phyloP scores from a whole-genome alignment of 2,329 filamentous ascomycete genomes.

The Fonsecaea nubica region DNA sequence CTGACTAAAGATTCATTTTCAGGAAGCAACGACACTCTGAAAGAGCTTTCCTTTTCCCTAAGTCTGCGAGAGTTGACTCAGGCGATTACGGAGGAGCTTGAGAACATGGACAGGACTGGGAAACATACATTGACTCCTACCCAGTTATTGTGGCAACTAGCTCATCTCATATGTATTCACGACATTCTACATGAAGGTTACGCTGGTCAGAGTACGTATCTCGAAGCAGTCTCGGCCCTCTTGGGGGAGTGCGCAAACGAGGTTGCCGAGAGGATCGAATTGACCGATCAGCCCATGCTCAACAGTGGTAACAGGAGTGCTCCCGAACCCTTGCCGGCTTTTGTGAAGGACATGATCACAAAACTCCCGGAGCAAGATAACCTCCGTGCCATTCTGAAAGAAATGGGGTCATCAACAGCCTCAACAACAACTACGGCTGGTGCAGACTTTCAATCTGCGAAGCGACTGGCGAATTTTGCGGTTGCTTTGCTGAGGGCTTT shows the following conservation, averaged over 20 bases:
- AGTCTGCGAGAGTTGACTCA: slow-evolving; percentile 22
- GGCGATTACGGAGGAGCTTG: slow-evolving; percentile 26
- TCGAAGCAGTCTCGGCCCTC: slow-evolving; percentile 62
- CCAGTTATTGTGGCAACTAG: slow-evolving; percentile 62
- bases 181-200: slow-evolving; percentile 45
- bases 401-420: slow-evolving; percentile 32
- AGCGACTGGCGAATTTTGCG: slow-evolving; percentile 82
- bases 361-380: slow-evolving; percentile 56
- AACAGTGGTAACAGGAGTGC: slow-evolving; percentile 26
- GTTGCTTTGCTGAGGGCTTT: slow-evolving; percentile 86
- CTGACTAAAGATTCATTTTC: slow-evolving; percentile 26
- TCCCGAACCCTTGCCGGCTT: slow-evolving; percentile 52
- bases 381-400: slow-evolving; percentile 30
- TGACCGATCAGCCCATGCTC: slow-evolving; percentile 39
- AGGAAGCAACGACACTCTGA: slow-evolving; percentile 15
- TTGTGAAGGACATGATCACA: slow-evolving; percentile 70
- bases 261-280: slow-evolving; percentile 59
- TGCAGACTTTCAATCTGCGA: slow-evolving; percentile 64
- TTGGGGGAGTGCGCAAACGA: slow-evolving; percentile 63
- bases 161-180: slow-evolving; percentile 66
- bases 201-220: slow-evolving; percentile 57
- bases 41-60: slow-evolving; percentile 22
- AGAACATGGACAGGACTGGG: slow-evolving; percentile 40
- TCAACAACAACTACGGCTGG: slow-evolving; percentile 39
- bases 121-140: slow-evolving; percentile 50